phyloP scores from a whole-genome alignment of 1,139 yeast genomes.

The Zygoascus sp. region DNA sequence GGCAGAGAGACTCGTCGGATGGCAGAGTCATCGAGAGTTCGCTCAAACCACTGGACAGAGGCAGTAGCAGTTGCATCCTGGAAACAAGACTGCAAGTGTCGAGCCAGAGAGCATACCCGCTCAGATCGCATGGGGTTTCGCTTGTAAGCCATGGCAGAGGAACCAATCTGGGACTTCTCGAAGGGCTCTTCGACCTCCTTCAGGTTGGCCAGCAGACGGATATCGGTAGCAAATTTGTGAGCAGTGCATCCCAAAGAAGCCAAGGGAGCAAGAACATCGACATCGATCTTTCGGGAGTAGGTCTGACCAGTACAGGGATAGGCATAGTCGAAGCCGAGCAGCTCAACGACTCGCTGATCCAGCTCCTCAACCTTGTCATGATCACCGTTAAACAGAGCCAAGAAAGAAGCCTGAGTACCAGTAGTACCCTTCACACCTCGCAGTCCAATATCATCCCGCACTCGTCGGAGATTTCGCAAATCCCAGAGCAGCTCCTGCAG shows the following conservation, averaged over 20 bases:
- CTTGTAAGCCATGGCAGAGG: slow-evolving; percentile 98
- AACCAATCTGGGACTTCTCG: slow-evolving; percentile 96
- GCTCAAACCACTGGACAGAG: slow-evolving; percentile 98
- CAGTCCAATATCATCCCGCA: slow-evolving; percentile 91
- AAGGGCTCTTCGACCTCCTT: slow-evolving; percentile 98
- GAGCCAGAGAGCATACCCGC: slow-evolving; percentile 93
- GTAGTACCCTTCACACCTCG: slow-evolving; percentile 99
- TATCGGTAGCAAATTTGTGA: slow-evolving; percentile 96
- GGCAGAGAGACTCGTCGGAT: slow-evolving; percentile 96
- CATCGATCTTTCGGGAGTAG: slow-evolving; percentile 94
- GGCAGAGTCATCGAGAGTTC: slow-evolving; percentile 97
- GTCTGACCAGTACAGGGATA: slow-evolving; percentile 99
- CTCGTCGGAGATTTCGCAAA: slow-evolving; percentile 90
- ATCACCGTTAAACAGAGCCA: slow-evolving; percentile 91
- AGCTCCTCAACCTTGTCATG: slow-evolving; percentile 92
- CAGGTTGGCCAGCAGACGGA: slow-evolving; percentile 90
- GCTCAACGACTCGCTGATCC: slow-evolving; percentile 87
- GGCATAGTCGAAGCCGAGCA: slow-evolving; percentile 88
- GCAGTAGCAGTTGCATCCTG: slow-evolving; percentile 95
- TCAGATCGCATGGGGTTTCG: slow-evolving; percentile 99
- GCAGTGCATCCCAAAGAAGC: slow-evolving; percentile 96
- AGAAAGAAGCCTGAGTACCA: slow-evolving; percentile 97
- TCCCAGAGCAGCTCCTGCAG: slow-evolving; percentile 98
- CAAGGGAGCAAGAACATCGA: slow-evolving; percentile 87
- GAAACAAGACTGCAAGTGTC: slow-evolving; percentile 89